Evolutionary conservation across 768 basidiomycete genomes (phyloP).

Genomic region (Lentinula detonsa): DNA sequence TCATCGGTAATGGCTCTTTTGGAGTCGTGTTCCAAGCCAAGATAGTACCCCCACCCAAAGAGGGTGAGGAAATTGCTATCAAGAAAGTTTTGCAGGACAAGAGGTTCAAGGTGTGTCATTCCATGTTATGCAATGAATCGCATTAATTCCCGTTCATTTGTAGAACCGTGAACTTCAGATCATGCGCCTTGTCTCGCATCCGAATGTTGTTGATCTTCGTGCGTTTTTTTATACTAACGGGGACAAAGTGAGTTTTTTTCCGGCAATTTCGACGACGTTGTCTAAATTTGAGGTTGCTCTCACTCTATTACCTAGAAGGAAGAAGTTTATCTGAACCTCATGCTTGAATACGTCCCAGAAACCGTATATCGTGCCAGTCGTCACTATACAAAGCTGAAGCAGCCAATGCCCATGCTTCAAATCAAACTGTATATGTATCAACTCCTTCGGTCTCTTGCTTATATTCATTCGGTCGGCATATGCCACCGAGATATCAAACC

Average conservation of each 20-base stretch:
- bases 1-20: conserved; percentile 98
- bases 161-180: conserved; percentile 99
- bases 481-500: conserved; percentile 99
- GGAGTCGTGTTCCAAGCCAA: conserved; percentile 98
- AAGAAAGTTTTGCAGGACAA: conserved; percentile 99
- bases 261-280: conserved; percentile 2
- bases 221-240: conserved; percentile 99
- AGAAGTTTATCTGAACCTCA: conserved; percentile 99
- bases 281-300: conserved; percentile 6
- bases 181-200: conserved; percentile 94
- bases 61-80: conserved; percentile 90
- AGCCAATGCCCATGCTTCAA: conserved; percentile 99
- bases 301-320: conserved; percentile 69
- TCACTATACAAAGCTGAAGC: conserved; percentile 99
- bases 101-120: conserved; percentile 90
- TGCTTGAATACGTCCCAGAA: conserved; percentile 98
- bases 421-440: conserved; percentile 99
- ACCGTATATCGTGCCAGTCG: conserved; percentile 98
- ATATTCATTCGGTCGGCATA: conserved; percentile 99
- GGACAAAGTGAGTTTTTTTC: conserved; percentile 72
- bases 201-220: conserved; percentile 95
- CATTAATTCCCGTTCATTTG: conserved; percentile 4
- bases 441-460: conserved; percentile 94
- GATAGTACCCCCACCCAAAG: conserved; percentile 61
- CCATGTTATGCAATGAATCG: neutral